These are phyloP conservation scores for Coniochaeta sp. DNA, from an alignment of 2,329 filamentous ascomycete genomes.

Conservation along the genomic window DNA sequence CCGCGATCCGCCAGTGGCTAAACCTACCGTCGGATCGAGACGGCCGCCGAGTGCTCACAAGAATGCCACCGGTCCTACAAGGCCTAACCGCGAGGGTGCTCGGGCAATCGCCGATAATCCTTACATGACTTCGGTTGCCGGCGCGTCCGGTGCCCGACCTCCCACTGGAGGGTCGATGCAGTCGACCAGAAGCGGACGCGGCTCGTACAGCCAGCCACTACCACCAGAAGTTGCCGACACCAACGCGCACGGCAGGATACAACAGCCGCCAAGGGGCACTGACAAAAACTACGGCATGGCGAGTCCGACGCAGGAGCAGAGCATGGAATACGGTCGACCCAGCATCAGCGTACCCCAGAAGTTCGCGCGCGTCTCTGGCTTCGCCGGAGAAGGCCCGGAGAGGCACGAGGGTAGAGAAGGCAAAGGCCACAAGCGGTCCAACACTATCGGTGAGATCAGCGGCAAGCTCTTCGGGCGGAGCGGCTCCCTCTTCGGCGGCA, in stretches of 20 bases:
- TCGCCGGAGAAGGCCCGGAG: conserved; percentile 40
- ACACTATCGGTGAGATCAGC: conserved; percentile 72
- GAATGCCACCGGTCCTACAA: conserved; percentile 28
- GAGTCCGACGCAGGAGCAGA: conserved; percentile 52
- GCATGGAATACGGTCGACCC: conserved; percentile 47
- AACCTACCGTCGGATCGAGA: conserved; percentile 29
- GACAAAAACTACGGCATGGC: conserved; percentile 66
- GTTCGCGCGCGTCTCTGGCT: conserved; percentile 49
- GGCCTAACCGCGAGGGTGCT: conserved; percentile 39
- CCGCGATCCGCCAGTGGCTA: conserved; percentile 43
- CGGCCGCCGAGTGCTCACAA: conserved; percentile 42
- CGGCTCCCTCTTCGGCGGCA: conserved; percentile 70
- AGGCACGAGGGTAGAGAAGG: neutral
- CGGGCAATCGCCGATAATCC: conserved; percentile 47
- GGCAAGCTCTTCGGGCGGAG: conserved; percentile 80
- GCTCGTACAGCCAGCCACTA: conserved; percentile 81
- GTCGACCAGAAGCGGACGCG: conserved; percentile 54
- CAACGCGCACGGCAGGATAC: conserved; percentile 82
- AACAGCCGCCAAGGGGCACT: conserved; percentile 59
- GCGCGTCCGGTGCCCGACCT: conserved; percentile 49
- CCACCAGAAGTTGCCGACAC: conserved; percentile 82
- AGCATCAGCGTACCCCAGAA: conserved; percentile 53
- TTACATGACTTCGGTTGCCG: conserved; percentile 43
- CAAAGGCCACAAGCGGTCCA: conserved; percentile 60
- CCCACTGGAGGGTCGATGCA: conserved; percentile 76